Conservation (phyloP, 2,329 filamentous ascomycete genomes). For the Paraphoma sp. region DNA sequence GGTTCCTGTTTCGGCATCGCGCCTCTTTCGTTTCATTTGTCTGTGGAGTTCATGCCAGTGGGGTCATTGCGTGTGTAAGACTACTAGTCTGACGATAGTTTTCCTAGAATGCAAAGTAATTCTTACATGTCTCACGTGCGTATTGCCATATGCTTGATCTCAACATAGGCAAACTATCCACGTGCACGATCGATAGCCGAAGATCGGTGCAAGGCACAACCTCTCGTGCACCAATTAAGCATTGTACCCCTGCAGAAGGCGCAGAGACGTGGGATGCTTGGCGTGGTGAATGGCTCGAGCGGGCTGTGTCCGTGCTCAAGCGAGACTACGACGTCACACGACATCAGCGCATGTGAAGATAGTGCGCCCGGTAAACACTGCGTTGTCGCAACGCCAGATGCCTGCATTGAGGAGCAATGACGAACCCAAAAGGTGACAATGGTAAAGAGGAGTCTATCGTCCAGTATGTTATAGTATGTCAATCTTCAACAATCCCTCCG, state of each 20-base stretch:
- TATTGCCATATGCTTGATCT: background rate
- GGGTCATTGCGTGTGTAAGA: conserved; percentile 24
- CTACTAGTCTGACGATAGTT: conserved; percentile 14
- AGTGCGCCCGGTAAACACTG: conserved; percentile 12
- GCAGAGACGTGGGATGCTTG: conserved; percentile 21
- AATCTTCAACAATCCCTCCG: background rate
- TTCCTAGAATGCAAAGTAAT: conserved; percentile 17
- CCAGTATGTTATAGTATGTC: conserved; percentile 28
- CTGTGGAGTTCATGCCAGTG: background rate
- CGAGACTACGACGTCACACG: conserved; percentile 36
- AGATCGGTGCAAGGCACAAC: conserved; percentile 4
- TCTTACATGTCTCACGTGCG: background rate
- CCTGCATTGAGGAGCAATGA: conserved; percentile 20
- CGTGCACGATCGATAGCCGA: conserved; percentile 1
- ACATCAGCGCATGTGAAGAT: conserved; percentile 32
- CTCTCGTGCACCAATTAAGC: conserved; percentile 15
- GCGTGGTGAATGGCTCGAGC: conserved; percentile 20
- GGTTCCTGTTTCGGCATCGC: conserved; percentile 20
- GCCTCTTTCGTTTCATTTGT: conserved; percentile 13
- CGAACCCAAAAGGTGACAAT: conserved; percentile 28
- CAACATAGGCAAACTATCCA: background rate
- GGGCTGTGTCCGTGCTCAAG: conserved; percentile 23
- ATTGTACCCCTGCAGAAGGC: conserved; percentile 18
- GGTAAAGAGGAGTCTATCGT: conserved; percentile 18
- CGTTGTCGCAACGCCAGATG: conserved; percentile 2